Evolutionary conservation across 441 rosid species (phyloP).

Genomic region (Melastoma candidum): DNA sequence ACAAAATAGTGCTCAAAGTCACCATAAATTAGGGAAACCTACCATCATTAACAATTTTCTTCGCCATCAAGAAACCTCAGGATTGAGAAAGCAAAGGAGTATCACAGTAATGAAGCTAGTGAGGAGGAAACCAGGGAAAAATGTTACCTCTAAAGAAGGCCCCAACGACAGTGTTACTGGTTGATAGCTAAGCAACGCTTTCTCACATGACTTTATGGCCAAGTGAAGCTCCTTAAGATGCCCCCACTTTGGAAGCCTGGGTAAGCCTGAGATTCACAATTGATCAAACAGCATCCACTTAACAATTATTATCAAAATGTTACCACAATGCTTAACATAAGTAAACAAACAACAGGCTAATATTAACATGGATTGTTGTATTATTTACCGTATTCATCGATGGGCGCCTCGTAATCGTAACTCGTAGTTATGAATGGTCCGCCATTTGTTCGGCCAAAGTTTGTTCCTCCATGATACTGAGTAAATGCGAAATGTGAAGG

Average conservation of each 20-base stretch:
- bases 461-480: slow-evolving; percentile 97
- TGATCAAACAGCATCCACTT: background rate
- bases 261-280: slow-evolving; percentile 43
- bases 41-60: no score
- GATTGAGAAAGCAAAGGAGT: no score
- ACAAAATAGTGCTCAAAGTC: background rate
- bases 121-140: slow-evolving; percentile 10
- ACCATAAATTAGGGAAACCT: no score
- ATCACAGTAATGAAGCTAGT: background rate
- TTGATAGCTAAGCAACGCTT: slow-evolving; percentile 39
- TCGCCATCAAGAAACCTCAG: no score
- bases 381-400: slow-evolving; percentile 85
- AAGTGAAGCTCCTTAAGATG: slow-evolving; percentile 84
- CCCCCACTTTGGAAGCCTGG: slow-evolving; percentile 95
- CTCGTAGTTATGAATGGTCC: slow-evolving; percentile 97
- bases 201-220: slow-evolving; percentile 75
- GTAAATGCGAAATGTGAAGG: slow-evolving; percentile 10
- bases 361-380: no score
- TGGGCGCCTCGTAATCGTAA: slow-evolving; percentile 96
- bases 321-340: no score
- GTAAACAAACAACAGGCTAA: no score
- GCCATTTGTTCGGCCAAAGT: slow-evolving; percentile 89
- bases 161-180: slow-evolving; percentile 52
- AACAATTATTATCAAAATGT: background rate
- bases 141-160: slow-evolving; percentile 55